Evolutionary conservation across 345 rosid species (phyloP).

Genomic region (Acer yangbiense): DNA sequence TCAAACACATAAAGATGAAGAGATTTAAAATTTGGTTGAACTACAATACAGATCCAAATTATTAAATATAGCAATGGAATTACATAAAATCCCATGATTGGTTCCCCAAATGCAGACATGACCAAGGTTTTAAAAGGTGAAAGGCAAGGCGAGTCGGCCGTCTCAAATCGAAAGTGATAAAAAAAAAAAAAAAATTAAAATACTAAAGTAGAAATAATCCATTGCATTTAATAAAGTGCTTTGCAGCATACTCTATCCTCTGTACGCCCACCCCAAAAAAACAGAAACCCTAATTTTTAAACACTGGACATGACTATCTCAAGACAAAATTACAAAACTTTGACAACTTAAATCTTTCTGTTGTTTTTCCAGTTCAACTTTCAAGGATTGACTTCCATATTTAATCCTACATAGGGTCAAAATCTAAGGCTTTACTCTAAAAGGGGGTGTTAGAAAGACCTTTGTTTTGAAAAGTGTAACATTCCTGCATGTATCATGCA

Average conservation of each 20-base stretch:
- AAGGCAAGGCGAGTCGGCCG: no score
- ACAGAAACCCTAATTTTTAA: no score
- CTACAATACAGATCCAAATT: background rate
- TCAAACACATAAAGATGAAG: conserved; percentile 21
- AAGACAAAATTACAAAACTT: background rate
- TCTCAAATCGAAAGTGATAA: no score
- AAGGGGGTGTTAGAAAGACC: background rate
- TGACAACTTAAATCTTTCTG: background rate
- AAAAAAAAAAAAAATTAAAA: no score
- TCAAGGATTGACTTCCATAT: background rate
- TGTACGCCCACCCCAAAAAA: no score
- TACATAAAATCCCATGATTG: background rate
- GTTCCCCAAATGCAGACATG: background rate
- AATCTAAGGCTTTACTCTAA: background rate
- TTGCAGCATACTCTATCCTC: no score
- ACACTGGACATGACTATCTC: background rate
- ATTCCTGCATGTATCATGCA: background rate
- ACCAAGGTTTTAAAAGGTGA: background rate
- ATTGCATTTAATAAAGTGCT: no score
- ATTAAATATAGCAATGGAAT: background rate
- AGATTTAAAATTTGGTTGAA: conserved; percentile 12
- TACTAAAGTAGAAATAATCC: no score
- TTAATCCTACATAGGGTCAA: background rate
- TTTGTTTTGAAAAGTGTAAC: background rate
- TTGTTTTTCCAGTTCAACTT: background rate